phyloP scores from a whole-genome alignment of 208 protist genomes.

The Strigomonas culicis region DNA sequence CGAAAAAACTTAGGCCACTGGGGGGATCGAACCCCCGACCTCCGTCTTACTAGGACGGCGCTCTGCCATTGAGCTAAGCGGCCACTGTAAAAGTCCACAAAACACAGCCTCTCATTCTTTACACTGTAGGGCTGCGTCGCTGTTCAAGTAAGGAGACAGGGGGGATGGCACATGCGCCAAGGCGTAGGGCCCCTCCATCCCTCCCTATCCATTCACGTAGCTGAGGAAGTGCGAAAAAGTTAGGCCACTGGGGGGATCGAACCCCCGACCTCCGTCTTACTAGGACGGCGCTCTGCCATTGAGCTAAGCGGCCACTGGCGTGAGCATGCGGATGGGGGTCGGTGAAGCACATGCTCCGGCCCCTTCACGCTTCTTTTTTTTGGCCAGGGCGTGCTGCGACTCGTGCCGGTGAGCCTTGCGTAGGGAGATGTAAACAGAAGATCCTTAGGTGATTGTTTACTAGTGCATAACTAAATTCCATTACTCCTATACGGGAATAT shows the following conservation, averaged over 20 bases:
- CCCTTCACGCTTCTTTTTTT: no score
- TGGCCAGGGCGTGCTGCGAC: no score
- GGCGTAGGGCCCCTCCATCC: no score
- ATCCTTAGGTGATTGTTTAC: slow-evolving; percentile 90
- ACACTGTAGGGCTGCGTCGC: no score
- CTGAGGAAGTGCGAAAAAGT: slow-evolving; percentile 43
- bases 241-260: slow-evolving; percentile 90
- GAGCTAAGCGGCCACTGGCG: slow-evolving; percentile 88
- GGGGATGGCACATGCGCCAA: no score
- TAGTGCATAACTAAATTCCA: slow-evolving; percentile 57
- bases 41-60: slow-evolving; percentile 91
- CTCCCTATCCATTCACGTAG: no score
- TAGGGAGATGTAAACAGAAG: slow-evolving; percentile 90
- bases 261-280: slow-evolving; percentile 91
- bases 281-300: slow-evolving; percentile 92
- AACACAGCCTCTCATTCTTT: no score
- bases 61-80: slow-evolving; percentile 92
- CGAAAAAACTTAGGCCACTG: slow-evolving; percentile 73
- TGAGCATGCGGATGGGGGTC: no score
- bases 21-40: slow-evolving; percentile 91
- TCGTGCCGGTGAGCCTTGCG: slow-evolving; percentile 73
- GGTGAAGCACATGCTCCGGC: no score
- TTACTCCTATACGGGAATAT: slow-evolving; percentile 54
- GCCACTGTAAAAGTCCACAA: slow-evolving; percentile 22
- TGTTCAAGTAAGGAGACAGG: no score